Base-by-base conservation (phyloP, 371 early-diverging fungal species). In the Mucor indicus region DNA sequence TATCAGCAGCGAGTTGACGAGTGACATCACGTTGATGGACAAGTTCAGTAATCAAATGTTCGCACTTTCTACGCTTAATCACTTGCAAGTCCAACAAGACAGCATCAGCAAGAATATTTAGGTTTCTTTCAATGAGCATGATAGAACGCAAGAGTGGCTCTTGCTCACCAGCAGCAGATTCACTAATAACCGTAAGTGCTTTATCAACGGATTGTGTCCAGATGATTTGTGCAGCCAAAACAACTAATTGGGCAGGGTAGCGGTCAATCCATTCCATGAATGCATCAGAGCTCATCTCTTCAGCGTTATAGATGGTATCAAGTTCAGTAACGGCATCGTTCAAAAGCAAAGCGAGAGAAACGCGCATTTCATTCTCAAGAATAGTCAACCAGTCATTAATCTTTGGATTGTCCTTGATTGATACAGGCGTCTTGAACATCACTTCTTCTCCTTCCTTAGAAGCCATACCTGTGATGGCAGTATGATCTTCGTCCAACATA, bases 1-100 rank as follows among this genome's bases (percentile, higher is more conserved):
- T 75, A 44, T 60, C 63, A 11, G 64, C 67, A 2, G 78, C 53
- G n/a, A 97, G 72, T 36, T 77, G 70, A 38, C 97, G 87, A 27
- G 91, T 80, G 6, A 95, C 87, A 75, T 98, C 98, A 38, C 98
- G 84, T 69, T 99, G 96, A 72, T 99, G 98, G 2, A 99, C 98
- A 29, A 97, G 85, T 64, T 98, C 99, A 2, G 98, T 98, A 44
- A 99, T 94, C 40, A 99, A 67, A 54, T 95, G 94, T 69, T 99
- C 99, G 62, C 95, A 91, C 69, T 98, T 99, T 54, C 89, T 84
- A 49, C 98, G 90, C 48, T 82, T 81, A 47, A 95, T 85, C 10
- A 87, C 66, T 0, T 82, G 69, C 52, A 98, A 72, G 53, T 97
- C 95, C 46, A 84, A 72, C 11, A 98, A 77, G 5, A 98, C 98